Percentiles rank a stretch among this genome's conserved stretches.
Conservation (phyloP, 441 rosid genomes). For the Erodium texanum region DNA sequence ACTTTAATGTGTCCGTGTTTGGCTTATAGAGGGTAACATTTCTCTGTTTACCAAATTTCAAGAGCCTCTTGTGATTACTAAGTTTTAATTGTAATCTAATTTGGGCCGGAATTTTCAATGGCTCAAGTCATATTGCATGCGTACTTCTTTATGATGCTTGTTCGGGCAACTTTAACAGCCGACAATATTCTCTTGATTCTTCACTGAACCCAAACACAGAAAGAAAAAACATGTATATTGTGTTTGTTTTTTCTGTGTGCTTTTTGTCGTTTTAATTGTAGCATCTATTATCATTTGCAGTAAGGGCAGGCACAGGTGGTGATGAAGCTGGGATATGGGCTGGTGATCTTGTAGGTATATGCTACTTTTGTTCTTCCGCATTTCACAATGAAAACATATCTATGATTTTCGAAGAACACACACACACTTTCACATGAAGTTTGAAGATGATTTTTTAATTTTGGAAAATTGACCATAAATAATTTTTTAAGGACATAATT, state of each 20-base stretch:
- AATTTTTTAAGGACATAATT: neutral
- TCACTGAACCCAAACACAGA: neutral
- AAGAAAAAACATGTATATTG: too few species aligned
- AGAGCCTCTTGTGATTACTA: neutral
- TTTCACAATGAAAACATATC: constrained; percentile 8
- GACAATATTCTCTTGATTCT: neutral
- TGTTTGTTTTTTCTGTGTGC: neutral
- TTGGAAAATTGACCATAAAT: neutral
- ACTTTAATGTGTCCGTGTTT: too few species aligned
- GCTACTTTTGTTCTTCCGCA: constrained; percentile 40
- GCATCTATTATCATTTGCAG: constrained; percentile 33
- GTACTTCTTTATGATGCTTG: constrained; percentile 8
- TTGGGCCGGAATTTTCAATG: neutral
- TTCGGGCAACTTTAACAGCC: neutral
- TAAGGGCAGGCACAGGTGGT: constrained; percentile 97
- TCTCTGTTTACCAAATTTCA: neutral
- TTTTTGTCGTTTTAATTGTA: constrained; percentile 8
- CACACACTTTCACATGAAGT: neutral
- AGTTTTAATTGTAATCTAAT: neutral
- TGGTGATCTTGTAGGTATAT: constrained; percentile 99
- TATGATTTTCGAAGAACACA: neutral
- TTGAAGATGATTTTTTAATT: neutral
- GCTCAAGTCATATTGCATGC: neutral
- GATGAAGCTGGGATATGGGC: constrained; percentile 99
- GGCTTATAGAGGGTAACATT: neutral